These are phyloP conservation scores for Plasmodium blacklocki DNA, from an alignment of 169 alveolate genomes.

Conservation along the genomic window DNA sequence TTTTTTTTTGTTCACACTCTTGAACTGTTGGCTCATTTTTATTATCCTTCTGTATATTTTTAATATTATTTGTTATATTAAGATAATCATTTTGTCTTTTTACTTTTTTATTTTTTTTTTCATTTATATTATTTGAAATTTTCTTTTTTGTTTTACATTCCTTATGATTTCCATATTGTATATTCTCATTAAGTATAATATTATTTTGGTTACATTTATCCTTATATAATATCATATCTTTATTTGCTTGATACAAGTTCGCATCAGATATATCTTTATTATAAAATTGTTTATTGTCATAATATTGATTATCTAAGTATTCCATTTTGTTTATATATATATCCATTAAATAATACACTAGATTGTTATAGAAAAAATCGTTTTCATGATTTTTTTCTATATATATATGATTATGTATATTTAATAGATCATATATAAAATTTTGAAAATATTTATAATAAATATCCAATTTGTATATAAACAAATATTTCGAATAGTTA, in stretches of 20 bases:
- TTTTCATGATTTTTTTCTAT: slow-evolving; percentile 50
- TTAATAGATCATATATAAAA: slow-evolving; percentile 43
- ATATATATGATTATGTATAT: slow-evolving; percentile 48
- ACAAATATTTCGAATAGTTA: slow-evolving; percentile 42
- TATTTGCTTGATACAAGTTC: not conserved
- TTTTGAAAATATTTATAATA: slow-evolving; percentile 61
- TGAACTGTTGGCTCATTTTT: slow-evolving; percentile 1
- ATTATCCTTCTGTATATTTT: slow-evolving; percentile 4
- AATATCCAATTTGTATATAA: slow-evolving; percentile 36
- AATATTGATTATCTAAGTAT: not conserved
- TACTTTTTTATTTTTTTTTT: slow-evolving; percentile 7
- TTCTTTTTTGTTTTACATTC: not conserved
- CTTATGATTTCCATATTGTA: not conserved
- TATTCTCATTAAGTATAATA: not conserved
- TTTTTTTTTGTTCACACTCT: slow-evolving; percentile 11
- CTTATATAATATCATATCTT: not conserved
- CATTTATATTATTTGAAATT: not conserved
- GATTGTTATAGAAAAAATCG: slow-evolving; percentile 41
- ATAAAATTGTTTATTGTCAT: not conserved
- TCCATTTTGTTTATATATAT: slow-evolving; percentile 42
- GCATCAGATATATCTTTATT: not conserved
- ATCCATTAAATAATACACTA: slow-evolving; percentile 37
- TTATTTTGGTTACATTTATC: not conserved
- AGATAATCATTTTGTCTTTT: slow-evolving; percentile 15
- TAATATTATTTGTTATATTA: not conserved